A percentile compares a stretch with the other conserved stretches of the same genome.
phyloP scores from a whole-genome alignment of 768 basidiomycete genomes.

The Auriscalpium orientale region DNA sequence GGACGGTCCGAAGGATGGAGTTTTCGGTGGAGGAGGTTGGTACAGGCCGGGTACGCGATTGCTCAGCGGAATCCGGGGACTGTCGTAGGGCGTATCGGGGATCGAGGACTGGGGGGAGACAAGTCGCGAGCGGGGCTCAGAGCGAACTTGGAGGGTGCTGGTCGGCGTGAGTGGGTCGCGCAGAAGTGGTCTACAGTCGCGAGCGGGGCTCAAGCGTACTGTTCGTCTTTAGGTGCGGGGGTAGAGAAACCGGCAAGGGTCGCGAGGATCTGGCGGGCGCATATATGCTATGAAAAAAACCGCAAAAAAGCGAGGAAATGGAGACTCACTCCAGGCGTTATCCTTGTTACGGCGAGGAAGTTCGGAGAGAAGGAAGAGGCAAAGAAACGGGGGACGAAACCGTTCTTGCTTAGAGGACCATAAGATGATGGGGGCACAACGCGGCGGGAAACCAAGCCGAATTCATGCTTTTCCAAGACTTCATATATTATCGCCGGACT shows the following conservation, averaged over 20 bases:
- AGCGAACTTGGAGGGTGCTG: constrained; percentile 2
- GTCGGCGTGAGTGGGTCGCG: not conserved
- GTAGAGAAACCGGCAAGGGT: constrained; percentile 82
- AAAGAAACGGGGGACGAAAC: constrained; percentile 19
- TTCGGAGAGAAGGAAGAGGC: constrained; percentile 30
- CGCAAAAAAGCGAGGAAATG: not conserved
- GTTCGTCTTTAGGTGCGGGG: constrained; percentile 40
- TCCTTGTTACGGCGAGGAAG: constrained; percentile 45
- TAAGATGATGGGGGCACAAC: constrained; percentile 5
- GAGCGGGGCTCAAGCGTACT: constrained; percentile 32
- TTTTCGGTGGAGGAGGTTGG: constrained; percentile 18
- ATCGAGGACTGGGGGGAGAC: constrained; percentile 2
- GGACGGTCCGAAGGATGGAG: constrained; percentile 10
- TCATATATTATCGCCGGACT: not conserved
- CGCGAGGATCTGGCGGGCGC: constrained; percentile 64
- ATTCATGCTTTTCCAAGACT: not conserved
- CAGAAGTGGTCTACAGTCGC: not conserved
- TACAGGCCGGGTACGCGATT: constrained; percentile 36
- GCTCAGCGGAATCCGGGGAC: constrained; percentile 43
- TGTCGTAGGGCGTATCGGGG: constrained; percentile 31
- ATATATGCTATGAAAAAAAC: not conserved
- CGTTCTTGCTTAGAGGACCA: constrained; percentile 17
- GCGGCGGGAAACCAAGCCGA: constrained; percentile 6
- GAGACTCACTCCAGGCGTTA: constrained; percentile 40
- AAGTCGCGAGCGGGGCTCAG: constrained; percentile 9